Conservation (phyloP, 148 eudicot genomes). For the Amaranthus cruentus region DNA sequence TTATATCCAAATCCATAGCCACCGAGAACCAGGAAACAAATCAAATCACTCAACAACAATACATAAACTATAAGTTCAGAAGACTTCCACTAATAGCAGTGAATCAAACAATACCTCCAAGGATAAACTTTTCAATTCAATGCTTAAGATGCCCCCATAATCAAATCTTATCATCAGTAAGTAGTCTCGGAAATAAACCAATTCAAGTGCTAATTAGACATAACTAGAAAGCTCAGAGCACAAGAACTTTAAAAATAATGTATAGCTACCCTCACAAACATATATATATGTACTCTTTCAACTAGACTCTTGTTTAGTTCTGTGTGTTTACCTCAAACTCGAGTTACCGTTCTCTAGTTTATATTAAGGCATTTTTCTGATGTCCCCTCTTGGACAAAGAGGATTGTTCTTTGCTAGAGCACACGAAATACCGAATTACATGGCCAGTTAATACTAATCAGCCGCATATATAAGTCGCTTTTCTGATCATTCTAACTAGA, state of each 20-base stretch:
- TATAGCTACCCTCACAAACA: not conserved
- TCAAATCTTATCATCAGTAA: not conserved
- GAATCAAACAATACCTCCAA: not conserved
- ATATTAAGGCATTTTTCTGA: not conserved
- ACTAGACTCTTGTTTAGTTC: not conserved
- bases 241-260: not conserved
- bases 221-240: not conserved
- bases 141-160: not conserved
- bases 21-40: not conserved
- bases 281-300: not conserved
- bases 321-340: not conserved
- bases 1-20: not conserved
- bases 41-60: not conserved
- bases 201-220: not conserved
- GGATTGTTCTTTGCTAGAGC: not conserved
- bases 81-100: not conserved
- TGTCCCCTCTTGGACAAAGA: not conserved
- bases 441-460: not conserved
- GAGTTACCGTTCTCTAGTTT: not conserved
- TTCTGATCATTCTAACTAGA: not conserved
- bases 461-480: not conserved
- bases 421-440: not conserved
- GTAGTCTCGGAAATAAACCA: not conserved
- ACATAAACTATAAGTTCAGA: not conserved
- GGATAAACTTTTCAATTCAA: not conserved